Percentiles rank a stretch among this genome's conserved stretches.
These are phyloP conservation scores for Amyloporia xantha DNA, from an alignment of 768 basidiomycete genomes.

Conservation along the genomic window DNA sequence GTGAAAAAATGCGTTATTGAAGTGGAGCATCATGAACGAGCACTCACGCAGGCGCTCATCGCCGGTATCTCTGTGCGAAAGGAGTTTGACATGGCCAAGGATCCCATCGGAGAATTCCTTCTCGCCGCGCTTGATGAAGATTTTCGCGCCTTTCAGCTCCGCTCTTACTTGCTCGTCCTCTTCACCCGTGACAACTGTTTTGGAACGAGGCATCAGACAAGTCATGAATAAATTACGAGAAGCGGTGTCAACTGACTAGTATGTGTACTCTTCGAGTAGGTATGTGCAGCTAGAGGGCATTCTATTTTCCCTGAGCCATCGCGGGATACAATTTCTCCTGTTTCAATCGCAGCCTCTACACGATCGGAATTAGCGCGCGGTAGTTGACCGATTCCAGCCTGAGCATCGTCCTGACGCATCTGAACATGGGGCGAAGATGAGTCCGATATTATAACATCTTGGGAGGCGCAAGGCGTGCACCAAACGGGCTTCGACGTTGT, in stretches of 20 bases:
- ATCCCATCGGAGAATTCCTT: slow-evolving; percentile 56
- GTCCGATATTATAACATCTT: too few species aligned
- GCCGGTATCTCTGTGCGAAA: slow-evolving; percentile 35
- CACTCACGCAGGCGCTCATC: slow-evolving; percentile 46
- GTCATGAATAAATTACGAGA: background rate
- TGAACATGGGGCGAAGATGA: too few species aligned
- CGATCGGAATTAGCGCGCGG: too few species aligned
- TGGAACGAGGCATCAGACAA: background rate
- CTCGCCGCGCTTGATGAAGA: slow-evolving; percentile 49
- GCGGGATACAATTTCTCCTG: too few species aligned
- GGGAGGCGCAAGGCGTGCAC: background rate
- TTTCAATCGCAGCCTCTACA: background rate
- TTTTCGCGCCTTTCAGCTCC: slow-evolving; percentile 55
- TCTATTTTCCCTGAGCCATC: background rate
- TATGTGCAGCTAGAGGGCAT: slow-evolving; percentile 15
- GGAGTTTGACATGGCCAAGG: slow-evolving; percentile 53
- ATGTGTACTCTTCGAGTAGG: slow-evolving; percentile 9
- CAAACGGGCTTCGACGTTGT: slow-evolving; percentile 4
- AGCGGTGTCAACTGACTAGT: slow-evolving; percentile 7
- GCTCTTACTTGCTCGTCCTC: slow-evolving; percentile 52
- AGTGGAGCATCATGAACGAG: slow-evolving; percentile 20
- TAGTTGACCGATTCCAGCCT: too few species aligned
- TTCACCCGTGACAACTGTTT: slow-evolving; percentile 52
- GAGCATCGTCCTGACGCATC: too few species aligned
- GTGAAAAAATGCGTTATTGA: background rate